Conservation (phyloP, 2,329 filamentous ascomycete species). For the Colletotrichum graminicola region DNA sequence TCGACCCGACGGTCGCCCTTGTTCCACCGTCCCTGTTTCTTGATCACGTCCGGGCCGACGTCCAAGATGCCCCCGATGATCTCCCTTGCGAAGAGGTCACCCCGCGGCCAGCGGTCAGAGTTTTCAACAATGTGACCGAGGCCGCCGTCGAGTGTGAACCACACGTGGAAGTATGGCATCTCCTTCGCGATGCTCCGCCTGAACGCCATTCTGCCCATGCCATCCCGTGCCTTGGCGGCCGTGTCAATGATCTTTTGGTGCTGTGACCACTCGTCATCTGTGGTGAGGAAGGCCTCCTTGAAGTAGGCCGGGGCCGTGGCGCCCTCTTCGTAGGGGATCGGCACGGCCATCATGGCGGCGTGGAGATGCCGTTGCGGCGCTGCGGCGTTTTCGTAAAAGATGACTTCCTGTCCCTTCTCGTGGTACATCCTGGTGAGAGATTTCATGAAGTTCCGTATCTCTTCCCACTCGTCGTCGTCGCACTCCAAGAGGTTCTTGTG, state of each 20-base stretch:
- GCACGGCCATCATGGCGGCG: conserved; percentile 86
- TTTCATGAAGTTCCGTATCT: conserved; percentile 99
- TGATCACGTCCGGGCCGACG: conserved; percentile 83
- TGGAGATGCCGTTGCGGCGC: conserved; percentile 82
- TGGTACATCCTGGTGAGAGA: conserved; percentile 93
- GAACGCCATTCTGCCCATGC: conserved; percentile 85
- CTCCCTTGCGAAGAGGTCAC: conserved; percentile 93
- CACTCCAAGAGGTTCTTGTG: conserved; percentile 93
- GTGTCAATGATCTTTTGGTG: conserved; percentile 97
- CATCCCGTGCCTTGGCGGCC: conserved; percentile 70
- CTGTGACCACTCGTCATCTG: conserved; percentile 95
- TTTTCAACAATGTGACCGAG: conserved; percentile 95
- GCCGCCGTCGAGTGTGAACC: conserved; percentile 93
- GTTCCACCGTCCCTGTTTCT: conserved; percentile 89
- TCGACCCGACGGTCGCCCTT: conserved; percentile 78
- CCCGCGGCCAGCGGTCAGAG: conserved; percentile 83
- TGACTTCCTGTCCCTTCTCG: conserved; percentile 88
- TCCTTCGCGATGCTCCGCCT: conserved; percentile 87
- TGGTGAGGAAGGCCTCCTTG: conserved; percentile 88
- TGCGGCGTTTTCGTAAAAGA: conserved; percentile 98
- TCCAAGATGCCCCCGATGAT: conserved; percentile 94
- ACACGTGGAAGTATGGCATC: conserved; percentile 98
- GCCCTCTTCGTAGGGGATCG: conserved; percentile 90
- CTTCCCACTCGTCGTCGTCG: conserved; percentile 99
- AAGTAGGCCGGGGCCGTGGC: conserved; percentile 95